Percentiles rank a stretch among this genome's conserved stretches.
Conservation (phyloP, 164 flowering plant species). For the Houttuynia cordata region DNA sequence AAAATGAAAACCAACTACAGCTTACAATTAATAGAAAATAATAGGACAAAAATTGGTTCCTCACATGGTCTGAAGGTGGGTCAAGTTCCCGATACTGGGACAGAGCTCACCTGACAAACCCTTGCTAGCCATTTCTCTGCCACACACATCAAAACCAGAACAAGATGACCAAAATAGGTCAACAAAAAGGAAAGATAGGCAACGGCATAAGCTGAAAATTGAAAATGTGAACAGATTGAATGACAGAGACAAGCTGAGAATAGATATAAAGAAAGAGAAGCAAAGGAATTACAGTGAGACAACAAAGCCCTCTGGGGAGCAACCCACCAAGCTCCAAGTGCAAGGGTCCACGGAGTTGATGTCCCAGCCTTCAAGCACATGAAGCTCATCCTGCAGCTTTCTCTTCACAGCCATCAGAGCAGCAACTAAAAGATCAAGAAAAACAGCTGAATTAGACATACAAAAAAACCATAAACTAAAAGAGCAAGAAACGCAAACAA, state of each 20-base stretch:
- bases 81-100: conserved; percentile 73
- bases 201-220: not conserved
- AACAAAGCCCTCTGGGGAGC: conserved; percentile 77
- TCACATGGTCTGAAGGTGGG: conserved; percentile 74
- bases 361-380: conserved; percentile 86
- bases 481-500: not conserved
- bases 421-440: conserved; percentile 54
- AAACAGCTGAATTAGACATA: not conserved
- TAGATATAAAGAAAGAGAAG: conserved; percentile 2
- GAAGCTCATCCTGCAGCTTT: conserved; percentile 39
- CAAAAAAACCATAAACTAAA: not conserved
- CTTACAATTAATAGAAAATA: conserved; percentile 3
- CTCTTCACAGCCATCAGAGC: conserved; percentile 87
- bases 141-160: conserved; percentile 4
- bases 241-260: not conserved
- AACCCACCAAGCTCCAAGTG: conserved; percentile 89
- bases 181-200: not conserved
- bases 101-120: conserved; percentile 73
- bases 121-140: conserved; percentile 72
- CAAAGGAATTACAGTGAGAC: conserved; percentile 58
- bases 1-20: not conserved
- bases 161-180: not conserved
- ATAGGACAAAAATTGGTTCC: conserved; percentile 46
- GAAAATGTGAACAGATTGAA: not conserved
- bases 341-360: conserved; percentile 98